phyloP scores from a whole-genome alignment of 2,329 filamentous ascomycete genomes.

The Botrytis galanthina region DNA sequence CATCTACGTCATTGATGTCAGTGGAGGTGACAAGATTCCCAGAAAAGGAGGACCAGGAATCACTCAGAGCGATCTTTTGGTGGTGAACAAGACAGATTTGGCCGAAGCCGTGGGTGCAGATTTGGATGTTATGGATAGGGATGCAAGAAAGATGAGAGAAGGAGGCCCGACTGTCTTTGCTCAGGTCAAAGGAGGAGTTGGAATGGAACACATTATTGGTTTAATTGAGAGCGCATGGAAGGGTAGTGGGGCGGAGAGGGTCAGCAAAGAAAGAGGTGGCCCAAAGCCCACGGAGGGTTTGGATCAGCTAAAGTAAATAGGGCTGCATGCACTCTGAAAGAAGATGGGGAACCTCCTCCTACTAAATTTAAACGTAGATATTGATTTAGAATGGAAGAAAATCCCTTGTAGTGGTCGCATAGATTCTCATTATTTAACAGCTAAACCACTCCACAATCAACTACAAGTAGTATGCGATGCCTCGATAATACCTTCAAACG shows the following conservation, averaged over 20 bases:
- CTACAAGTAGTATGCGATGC: neutral
- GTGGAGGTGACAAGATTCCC: constrained; percentile 93
- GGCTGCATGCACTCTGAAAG: neutral
- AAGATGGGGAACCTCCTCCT: neutral
- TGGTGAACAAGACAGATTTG: constrained; percentile 97
- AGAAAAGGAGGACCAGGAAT: constrained; percentile 95
- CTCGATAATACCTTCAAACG: constrained; percentile 11
- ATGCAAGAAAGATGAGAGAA: constrained; percentile 91
- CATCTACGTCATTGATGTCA: constrained; percentile 97
- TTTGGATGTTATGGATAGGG: constrained; percentile 88
- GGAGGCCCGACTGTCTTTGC: constrained; percentile 94
- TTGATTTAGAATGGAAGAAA: neutral
- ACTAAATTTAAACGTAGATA: neutral
- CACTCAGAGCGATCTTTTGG: constrained; percentile 87
- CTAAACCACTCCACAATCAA: neutral
- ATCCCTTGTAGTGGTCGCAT: neutral
- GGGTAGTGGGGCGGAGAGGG: constrained; percentile 74
- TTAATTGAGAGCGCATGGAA: constrained; percentile 91
- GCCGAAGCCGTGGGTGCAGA: constrained; percentile 89
- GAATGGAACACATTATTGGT: constrained; percentile 81
- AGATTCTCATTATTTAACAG: constrained; percentile 4
- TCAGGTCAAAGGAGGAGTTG: constrained; percentile 90
- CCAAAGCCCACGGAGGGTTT: constrained; percentile 57
- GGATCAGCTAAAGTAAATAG: constrained; percentile 43
- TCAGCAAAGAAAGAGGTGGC: constrained; percentile 53